phyloP scores from a whole-genome alignment of 768 basidiomycete genomes.

The Ramaria sp. region DNA sequence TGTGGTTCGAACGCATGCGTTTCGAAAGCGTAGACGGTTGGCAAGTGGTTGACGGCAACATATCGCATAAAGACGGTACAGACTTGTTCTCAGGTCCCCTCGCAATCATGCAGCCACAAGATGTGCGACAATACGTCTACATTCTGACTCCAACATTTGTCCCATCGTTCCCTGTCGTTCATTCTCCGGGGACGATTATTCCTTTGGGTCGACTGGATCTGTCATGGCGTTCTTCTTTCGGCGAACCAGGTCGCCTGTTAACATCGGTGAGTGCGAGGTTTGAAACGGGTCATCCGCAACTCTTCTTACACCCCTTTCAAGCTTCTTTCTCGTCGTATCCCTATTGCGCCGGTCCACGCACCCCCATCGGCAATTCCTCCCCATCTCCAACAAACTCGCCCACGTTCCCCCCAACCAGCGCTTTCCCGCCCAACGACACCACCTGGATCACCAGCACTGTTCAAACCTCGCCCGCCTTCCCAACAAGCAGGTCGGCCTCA shows the following conservation, averaged over 20 bases:
- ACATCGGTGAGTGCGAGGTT: conserved; percentile 47
- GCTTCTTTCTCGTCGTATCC: conserved; percentile 76
- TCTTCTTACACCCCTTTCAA: conserved; percentile 12
- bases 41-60: conserved; percentile 47
- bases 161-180: conserved; percentile 27
- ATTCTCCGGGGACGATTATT: conserved; percentile 59
- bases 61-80: conserved; percentile 14
- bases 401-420: conserved; percentile 47
- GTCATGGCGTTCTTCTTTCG: conserved; percentile 76
- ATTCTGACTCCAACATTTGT: conserved; percentile 47
- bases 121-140: conserved; percentile 82
- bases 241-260: conserved; percentile 77
- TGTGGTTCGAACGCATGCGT: conserved; percentile 73
- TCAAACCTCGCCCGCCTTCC: conserved; percentile 8
- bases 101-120: conserved; percentile 74
- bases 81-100: conserved; percentile 50
- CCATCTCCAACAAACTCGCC: conserved; percentile 60
- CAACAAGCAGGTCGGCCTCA: conserved; percentile 11
- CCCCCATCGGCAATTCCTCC: conserved; percentile 66
- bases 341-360: conserved; percentile 25
- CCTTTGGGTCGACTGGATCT: conserved; percentile 85
- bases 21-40: conserved; percentile 67
- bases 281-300: background rate
- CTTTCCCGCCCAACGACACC: conserved; percentile 21
- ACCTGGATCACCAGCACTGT: conserved; percentile 24